phyloP scores from a whole-genome alignment of 345 rosid genomes.

The Populus simonii region DNA sequence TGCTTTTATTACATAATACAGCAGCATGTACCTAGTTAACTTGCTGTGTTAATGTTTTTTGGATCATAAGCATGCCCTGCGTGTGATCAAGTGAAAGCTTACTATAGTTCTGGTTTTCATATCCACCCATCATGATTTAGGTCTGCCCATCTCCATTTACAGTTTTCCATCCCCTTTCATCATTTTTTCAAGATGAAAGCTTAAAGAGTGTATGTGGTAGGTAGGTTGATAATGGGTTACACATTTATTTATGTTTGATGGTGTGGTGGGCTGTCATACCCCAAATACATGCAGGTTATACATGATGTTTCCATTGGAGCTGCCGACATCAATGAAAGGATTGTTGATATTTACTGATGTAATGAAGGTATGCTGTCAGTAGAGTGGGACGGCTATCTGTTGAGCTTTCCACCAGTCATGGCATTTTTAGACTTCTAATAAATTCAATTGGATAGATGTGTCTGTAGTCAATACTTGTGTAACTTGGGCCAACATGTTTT shows the following conservation, averaged over 20 bases:
- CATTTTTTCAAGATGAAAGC: slow-evolving; percentile 8
- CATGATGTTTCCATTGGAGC: slow-evolving; percentile 42
- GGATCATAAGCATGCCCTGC: slow-evolving; percentile 3
- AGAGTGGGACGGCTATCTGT: slow-evolving; percentile 22
- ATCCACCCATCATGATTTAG: neutral
- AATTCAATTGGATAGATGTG: slow-evolving; percentile 8
- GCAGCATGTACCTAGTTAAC: neutral
- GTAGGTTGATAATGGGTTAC: slow-evolving; percentile 21
- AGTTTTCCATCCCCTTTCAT: neutral
- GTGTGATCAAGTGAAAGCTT: slow-evolving; percentile 8
- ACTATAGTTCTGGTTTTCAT: neutral
- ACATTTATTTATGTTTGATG: slow-evolving; percentile 30
- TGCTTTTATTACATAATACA: neutral
- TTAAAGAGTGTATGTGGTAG: slow-evolving; percentile 8
- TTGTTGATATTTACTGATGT: slow-evolving; percentile 37
- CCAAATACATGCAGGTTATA: slow-evolving; percentile 49
- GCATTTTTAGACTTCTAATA: slow-evolving; percentile 15
- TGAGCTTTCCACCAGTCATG: slow-evolving; percentile 12
- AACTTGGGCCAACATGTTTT: neutral
- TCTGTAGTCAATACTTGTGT: neutral
- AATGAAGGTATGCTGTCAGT: slow-evolving; percentile 47
- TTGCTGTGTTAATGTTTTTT: slow-evolving; percentile 7
- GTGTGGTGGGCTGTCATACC: slow-evolving; percentile 42
- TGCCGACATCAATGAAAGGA: slow-evolving; percentile 35
- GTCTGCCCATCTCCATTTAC: neutral